Evolutionary conservation across 2,329 filamentous ascomycete genomes (phyloP), one percentile per base, ranked within the genome.

Genomic region (Gaeumannomyces sp.): DNA sequence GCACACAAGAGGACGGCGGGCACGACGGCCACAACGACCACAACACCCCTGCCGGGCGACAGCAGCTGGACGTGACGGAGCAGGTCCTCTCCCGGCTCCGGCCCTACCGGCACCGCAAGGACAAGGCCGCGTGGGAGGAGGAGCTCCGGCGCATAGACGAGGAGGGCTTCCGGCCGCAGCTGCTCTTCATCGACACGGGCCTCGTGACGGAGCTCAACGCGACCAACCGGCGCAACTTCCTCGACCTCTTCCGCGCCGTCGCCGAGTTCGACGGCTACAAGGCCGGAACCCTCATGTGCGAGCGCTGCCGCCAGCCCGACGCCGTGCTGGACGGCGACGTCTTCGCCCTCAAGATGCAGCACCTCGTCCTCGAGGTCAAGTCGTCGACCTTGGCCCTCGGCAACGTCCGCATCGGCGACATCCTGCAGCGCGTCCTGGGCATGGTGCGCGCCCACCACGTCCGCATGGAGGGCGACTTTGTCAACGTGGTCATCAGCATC

Each of bases 201-300:
- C 83, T 99, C 0, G 94, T 98, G 1, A 99, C 95, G 0, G 91
- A 98, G 75, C 85, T 99, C 28, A 98, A 97, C 73, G 86, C 85
- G 8, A 87, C 82, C 4, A 99, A 99, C 73, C 87, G 95, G 50
- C 81, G 79, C 29, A 99, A 99, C 76, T 99, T 99, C 75, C 81
- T 99, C 4, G 95, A 96, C 71, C 86, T 99, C 3, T 99, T 99
- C 86, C 93, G 93, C 66, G 91, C 95, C 19, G 88, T 99, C 28
- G 95, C 95, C 22, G 94, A 97, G 72, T 99, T 99, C 70, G 93
- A 99, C 73, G 95, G 95, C 13, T 97, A 97, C 79, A 93, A 92
- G 73, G 93, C 94, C 4, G 95, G 95, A 0, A 88, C 96, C 68
- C 83, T 99, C 57, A 99, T 99, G 95, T 94, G 96, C 66, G 92